Base-by-base conservation (phyloP, 2,329 filamentous ascomycete genomes). In the Xylaria sp. region DNA sequence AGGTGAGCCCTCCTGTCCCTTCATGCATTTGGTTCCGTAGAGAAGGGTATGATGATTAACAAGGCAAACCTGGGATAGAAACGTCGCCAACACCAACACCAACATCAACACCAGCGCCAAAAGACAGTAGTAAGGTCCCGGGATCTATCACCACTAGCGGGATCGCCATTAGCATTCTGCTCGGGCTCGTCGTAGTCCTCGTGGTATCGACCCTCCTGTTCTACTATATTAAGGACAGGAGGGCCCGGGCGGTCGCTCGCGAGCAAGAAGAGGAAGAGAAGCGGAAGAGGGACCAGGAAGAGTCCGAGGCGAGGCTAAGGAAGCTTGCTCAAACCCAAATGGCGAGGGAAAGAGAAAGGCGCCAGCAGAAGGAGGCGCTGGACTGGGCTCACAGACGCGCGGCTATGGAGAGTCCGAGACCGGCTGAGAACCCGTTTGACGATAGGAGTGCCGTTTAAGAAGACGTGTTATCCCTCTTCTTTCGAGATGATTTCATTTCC, bases 161-260 rank as follows among this genome's bases (percentile, higher is more conserved):
- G 69, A 79, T 86, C 73, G 79, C 86, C 75, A 81, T 88, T 70
- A 78, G 82, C 74, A 78, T 85, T 70, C 73, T 84, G 76, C 83
- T 89, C 44, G 83, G 79, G 65, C 70, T 77, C n/a, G 79, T 77
- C 67, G 73, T 84, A 69, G 76, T 78, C 70, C 51, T 80, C 60
- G 78, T 80, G 71, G 69, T 84, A 68, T 77, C 74, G 57, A 72
- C 78, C 70, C 77, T 88, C 65, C 82, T 83, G 75, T 84, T 84
- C 81, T 79, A 84, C 71, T 88, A 85, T 83, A 85, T 82, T 81
- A 80, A 80, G 69, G 86, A 88, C 72, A 80, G 82, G 72, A 78
- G 77, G 76, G 72, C 80, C 72, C 81, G 85, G 74, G 82, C 81
- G 76, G 79, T 80, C 55, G 77, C 82, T 40, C 78, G 77, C 63